Evolutionary conservation across 2,329 filamentous ascomycete genomes (phyloP).

Genomic region (Epichloe sylvatica): DNA sequence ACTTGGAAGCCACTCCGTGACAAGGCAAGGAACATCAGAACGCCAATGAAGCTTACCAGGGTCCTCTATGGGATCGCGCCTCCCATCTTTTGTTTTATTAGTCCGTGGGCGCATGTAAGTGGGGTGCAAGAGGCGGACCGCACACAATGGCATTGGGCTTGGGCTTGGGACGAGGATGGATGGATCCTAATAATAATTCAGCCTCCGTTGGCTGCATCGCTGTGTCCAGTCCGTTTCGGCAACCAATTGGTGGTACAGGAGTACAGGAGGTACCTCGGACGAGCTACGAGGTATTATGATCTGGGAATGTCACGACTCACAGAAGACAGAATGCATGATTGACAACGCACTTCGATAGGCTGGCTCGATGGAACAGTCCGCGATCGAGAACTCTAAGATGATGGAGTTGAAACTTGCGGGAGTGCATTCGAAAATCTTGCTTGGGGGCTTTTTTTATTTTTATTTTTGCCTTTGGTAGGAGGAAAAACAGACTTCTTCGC

Average conservation of each 20-base stretch:
- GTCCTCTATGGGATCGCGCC: not conserved
- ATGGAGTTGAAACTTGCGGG: too few relatives aligned
- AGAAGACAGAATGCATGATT: too few relatives aligned
- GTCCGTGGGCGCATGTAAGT: not conserved
- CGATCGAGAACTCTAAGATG: too few relatives aligned
- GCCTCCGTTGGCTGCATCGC: slow-evolving; percentile 1
- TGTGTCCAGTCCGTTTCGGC: not conserved
- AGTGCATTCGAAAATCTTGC: too few relatives aligned
- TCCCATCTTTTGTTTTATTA: slow-evolving; percentile 1
- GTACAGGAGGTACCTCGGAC: not conserved
- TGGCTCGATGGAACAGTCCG: too few relatives aligned
- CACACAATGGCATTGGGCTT: not conserved
- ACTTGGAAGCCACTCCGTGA: slow-evolving; percentile 1
- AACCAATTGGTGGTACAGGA: not conserved
- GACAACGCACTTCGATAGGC: too few relatives aligned
- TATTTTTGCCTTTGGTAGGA: not conserved
- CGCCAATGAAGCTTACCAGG: slow-evolving; percentile 5
- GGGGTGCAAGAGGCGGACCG: slow-evolving; percentile 2
- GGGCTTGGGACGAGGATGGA: not conserved
- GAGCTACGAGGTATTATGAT: not conserved
- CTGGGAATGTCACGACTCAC: not conserved
- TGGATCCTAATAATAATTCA: not conserved
- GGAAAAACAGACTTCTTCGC: not conserved
- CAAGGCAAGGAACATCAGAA: not conserved
- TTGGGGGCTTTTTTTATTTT: too few relatives aligned